Base-by-base conservation (phyloP, 1,284 basidiomycete genomes). In the Tetrapyrgos nigripes region DNA sequence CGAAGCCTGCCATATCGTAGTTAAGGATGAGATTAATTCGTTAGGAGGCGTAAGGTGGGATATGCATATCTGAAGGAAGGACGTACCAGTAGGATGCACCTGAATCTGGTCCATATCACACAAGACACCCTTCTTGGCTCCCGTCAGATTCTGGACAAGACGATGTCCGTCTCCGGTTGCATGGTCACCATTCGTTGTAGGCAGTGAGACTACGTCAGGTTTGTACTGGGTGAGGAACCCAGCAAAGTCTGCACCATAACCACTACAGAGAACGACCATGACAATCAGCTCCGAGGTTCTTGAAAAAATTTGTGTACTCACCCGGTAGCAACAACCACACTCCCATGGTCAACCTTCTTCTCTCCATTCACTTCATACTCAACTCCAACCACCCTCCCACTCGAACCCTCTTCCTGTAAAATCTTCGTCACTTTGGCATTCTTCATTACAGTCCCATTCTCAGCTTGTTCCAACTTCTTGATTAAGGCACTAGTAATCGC, bases 61-160 rank as follows among this genome's bases (percentile, higher is more conserved):
- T 31, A 21, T 9, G 17, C 10, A 19, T 8, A 40, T 24, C 13
- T 45, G 17, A 17, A 6, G 6, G 24, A 56, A 27, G 19, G 23
- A 24, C 26, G 17, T 17, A 57, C 55, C n/a, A 14, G 93, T 95
- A 4, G 91, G 91, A 70, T 93, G 91, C 13, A 93, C 91, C 73
- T 95, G 93, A 17, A 95, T 91, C 77, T 94, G 94, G 74, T 94
- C 92, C 64, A 95, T 85, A 71, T 95, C 93, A 67, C 93, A 81
- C 2, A 82, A 88, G 65, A 82, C 84, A 47, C 90, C 91, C 58
- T 92, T 91, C 64, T 89, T 83, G 14, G 56, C 37, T 9, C 50
- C 10, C 79, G 79, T 70, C 92, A 55, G 45, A 17, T 58, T 60
- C 10, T 65, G 83, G 24, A 88, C 89, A 75, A 93, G 84, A 77